Percentiles rank a stretch among this genome's conserved stretches.
Conservation (phyloP, 2,329 filamentous ascomycete genomes). For the Colletotrichum godetiae region DNA sequence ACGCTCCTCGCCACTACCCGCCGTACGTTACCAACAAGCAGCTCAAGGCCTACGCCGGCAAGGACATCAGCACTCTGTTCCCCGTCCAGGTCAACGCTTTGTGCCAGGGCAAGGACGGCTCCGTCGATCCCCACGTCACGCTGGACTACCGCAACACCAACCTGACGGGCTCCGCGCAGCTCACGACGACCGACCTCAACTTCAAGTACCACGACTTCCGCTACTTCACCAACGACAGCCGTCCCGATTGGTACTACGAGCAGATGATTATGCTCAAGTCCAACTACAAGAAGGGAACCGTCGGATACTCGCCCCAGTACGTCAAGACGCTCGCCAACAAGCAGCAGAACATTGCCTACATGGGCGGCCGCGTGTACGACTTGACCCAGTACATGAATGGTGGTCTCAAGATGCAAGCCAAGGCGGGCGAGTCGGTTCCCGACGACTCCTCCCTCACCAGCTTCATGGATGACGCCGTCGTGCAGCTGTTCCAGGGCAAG, state of each 20-base stretch:
- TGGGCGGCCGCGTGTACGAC: conserved; percentile 87
- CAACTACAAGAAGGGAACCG: conserved; percentile 85
- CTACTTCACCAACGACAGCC: conserved; percentile 81
- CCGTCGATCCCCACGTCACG: conserved; percentile 76
- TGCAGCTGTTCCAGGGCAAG: conserved; percentile 80
- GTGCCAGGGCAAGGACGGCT: conserved; percentile 80
- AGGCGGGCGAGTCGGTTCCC: conserved; percentile 61
- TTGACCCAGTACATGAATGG: conserved; percentile 85
- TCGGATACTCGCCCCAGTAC: conserved; percentile 86
- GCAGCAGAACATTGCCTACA: conserved; percentile 77
- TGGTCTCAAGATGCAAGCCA: conserved; percentile 73
- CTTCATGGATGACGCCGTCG: conserved; percentile 84
- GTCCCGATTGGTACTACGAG: conserved; percentile 93
- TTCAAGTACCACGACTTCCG: conserved; percentile 93
- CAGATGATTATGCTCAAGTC: conserved; percentile 82
- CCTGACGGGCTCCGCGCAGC: conserved; percentile 72
- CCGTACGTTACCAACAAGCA: conserved; percentile 66
- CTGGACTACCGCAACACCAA: conserved; percentile 87
- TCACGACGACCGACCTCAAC: conserved; percentile 77
- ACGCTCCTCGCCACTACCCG: conserved; percentile 83
- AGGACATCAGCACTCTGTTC: conserved; percentile 89
- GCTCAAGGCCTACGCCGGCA: conserved; percentile 84
- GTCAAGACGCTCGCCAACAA: conserved; percentile 75
- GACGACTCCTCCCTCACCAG: conserved; percentile 66
- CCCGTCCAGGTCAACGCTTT: conserved; percentile 94